These are phyloP conservation scores for Fragilaria crotonensis DNA, from an alignment of 108 stramenopile genomes.

Conservation along the genomic window DNA sequence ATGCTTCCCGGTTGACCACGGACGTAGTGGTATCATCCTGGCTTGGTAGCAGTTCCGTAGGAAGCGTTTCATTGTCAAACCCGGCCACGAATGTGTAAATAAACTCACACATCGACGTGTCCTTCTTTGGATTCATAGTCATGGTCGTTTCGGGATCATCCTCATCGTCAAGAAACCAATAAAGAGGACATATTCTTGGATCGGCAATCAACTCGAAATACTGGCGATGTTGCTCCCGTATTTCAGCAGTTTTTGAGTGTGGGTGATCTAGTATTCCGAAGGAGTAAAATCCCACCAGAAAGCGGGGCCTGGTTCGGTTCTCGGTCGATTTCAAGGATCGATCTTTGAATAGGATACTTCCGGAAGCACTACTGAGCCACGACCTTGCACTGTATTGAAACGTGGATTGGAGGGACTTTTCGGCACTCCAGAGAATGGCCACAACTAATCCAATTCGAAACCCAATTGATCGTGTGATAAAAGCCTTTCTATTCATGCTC, in stretches of 20 bases:
- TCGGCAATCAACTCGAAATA: background rate
- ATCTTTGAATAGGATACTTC: no score
- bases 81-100: slow-evolving; percentile 29
- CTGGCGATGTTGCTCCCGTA: background rate
- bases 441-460: no score
- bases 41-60: slow-evolving; percentile 5
- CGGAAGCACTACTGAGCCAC: no score
- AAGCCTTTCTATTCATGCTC: no score
- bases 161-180: background rate
- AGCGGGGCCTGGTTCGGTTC: background rate
- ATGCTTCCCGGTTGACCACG: background rate
- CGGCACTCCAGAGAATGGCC: no score
- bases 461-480: no score
- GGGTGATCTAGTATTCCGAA: background rate
- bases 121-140: background rate
- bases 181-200: slow-evolving; percentile 22
- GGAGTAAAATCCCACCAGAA: background rate
- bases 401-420: no score
- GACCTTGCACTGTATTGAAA: no score
- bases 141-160: no score
- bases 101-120: slow-evolving; percentile 13
- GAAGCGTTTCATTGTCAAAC: slow-evolving; percentile 5
- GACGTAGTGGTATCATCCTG: background rate
- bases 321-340: no score
- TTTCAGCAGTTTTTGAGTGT: background rate